These are phyloP conservation scores for Millerago galiae DNA, from an alignment of 805 yeast genomes.

Conservation along the genomic window DNA sequence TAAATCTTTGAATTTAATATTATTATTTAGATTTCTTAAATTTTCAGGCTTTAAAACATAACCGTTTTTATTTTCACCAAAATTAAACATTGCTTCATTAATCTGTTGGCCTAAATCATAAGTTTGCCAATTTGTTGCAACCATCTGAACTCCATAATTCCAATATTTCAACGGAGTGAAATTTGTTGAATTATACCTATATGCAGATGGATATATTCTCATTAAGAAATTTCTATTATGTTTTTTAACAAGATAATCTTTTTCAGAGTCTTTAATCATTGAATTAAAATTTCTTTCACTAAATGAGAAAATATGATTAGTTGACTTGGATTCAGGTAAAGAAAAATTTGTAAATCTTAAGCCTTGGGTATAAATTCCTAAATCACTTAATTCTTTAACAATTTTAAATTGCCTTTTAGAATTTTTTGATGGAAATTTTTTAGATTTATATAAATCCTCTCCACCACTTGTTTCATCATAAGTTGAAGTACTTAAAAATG, in stretches of 20 bases:
- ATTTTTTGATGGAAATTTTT: constrained; percentile 9
- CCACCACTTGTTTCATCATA: constrained; percentile 26
- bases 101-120: constrained; percentile 85
- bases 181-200: constrained; percentile 71
- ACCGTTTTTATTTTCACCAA: constrained; percentile 50
- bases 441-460: constrained; percentile 2
- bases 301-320: constrained; percentile 80
- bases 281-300: constrained; percentile 64
- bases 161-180: constrained; percentile 77
- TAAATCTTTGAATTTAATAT: constrained; percentile 17
- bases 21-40: constrained; percentile 25
- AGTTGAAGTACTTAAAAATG: constrained; percentile 11
- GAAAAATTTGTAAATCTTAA: constrained; percentile 75
- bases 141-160: constrained; percentile 88
- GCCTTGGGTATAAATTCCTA: constrained; percentile 66
- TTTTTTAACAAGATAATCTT: constrained; percentile 51
- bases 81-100: constrained; percentile 74
- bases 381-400: constrained; percentile 40
- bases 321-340: constrained; percentile 74
- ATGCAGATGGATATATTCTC: constrained; percentile 83
- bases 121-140: constrained; percentile 95
- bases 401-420: constrained; percentile 21
- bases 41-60: constrained; percentile 69
- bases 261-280: constrained; percentile 57
- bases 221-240: constrained; percentile 73